Base-by-base conservation (phyloP, 257 asterid genomes). In the Thymus mandschuricus region DNA sequence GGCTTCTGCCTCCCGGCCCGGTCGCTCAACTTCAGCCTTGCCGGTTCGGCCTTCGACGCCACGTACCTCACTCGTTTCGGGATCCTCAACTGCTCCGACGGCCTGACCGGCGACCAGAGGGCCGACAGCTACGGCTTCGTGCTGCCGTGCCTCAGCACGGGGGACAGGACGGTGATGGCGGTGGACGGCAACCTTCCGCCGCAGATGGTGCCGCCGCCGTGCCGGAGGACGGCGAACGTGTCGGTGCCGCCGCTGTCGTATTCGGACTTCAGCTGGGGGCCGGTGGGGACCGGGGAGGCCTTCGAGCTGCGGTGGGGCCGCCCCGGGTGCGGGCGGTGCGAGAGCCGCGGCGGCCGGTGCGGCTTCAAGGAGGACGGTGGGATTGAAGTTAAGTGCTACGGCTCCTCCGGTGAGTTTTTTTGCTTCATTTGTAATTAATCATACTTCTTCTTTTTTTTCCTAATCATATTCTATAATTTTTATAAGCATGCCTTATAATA, bases 311-410 rank as follows among this genome's bases (percentile, higher is more conserved):
- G n/a, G 4, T 89, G 94, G 94, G 29, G 43, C 1, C 55, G 40
- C 50, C 87, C 94, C 1, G 30, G 8, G 15, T 86, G 92, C 45
- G 13, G 73, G 71, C 27, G 46, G 27, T 87, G 96, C 62, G 92
- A 84, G 10, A 63, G 4, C 30, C 62, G 45, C 21, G 86, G 83
- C 1, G 76, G 86, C 56, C 27, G 58, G 41, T 86, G 92, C 68
- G 87, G 85, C 67, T 75, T 34, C 40, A 69, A 66, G 4, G 56
- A 44, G 15, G 80, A 34, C 12, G 35, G 70, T 35, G 85, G 86
- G 28, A 38, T 3, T 10, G 81, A 82, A 12, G 60, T 76, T 41
- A 81, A 77, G 31, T 89, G 96, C 57, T 69, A 64, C 44, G 59
- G 61, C 33, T 69, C 71, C 41, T 66, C 87, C 0, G 90, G 90